Evolutionary conservation across 2,329 filamentous ascomycete species (phyloP).

Genomic region (Neopestalotiopsis sp.): DNA sequence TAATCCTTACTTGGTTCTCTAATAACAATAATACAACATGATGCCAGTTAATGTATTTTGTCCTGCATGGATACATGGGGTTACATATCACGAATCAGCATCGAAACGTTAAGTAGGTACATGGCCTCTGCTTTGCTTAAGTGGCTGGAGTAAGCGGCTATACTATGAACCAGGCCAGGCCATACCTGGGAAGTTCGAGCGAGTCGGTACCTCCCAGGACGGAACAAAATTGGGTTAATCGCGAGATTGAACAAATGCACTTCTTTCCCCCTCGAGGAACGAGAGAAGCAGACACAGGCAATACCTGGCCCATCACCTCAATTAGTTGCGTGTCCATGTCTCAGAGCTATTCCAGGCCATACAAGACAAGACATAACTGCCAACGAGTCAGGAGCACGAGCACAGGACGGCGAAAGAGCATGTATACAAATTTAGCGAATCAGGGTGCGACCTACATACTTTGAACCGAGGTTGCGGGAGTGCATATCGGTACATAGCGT

Average conservation of each 20-base stretch:
- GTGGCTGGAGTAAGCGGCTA: not conserved
- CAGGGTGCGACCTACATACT: not conserved
- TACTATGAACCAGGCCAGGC: not conserved
- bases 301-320: not conserved
- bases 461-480: not conserved
- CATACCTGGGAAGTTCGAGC: not conserved
- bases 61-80: not conserved
- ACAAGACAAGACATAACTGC: not conserved
- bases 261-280: not conserved
- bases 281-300: not conserved
- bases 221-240: not conserved
- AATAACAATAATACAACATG: no score
- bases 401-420: not conserved
- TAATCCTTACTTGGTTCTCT: no score
- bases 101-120: not conserved
- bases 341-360: not conserved
- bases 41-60: not conserved
- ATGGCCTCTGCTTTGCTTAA: not conserved
- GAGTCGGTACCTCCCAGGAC: not conserved
- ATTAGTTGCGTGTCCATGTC: not conserved
- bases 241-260: not conserved
- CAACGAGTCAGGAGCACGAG: conserved; percentile 1
- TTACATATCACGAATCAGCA: not conserved
- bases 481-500: not conserved
- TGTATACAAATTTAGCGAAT: not conserved